phyloP scores from a whole-genome alignment of 2,329 filamentous ascomycete genomes.

The Diplocarpon mali region DNA sequence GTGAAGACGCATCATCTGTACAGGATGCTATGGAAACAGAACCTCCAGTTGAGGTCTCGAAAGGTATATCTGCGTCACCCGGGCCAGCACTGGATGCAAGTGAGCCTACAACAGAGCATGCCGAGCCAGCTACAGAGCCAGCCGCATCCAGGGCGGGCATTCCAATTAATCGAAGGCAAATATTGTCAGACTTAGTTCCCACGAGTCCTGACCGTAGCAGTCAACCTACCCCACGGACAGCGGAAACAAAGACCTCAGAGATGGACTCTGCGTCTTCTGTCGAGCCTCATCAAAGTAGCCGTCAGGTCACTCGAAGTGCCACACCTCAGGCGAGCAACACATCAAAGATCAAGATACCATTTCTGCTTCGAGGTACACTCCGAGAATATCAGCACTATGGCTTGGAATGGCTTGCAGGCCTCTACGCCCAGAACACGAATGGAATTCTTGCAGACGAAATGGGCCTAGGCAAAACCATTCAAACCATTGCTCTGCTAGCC shows the following conservation, averaged over 20 bases:
- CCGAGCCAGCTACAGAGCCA: neutral
- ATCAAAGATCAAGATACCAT: constrained; percentile 62
- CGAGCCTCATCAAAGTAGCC: constrained; percentile 23
- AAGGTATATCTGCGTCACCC: neutral
- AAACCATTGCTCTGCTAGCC: constrained; percentile 88
- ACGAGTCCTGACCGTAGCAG: constrained; percentile 28
- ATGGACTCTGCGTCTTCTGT: constrained; percentile 27
- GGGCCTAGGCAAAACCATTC: constrained; percentile 96
- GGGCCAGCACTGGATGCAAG: neutral
- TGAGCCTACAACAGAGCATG: neutral
- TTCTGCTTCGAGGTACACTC: constrained; percentile 74
- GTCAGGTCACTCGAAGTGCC: constrained; percentile 28
- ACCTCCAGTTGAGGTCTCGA: neutral
- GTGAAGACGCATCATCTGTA: neutral
- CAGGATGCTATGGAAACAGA: neutral
- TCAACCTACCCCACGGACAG: constrained; percentile 29
- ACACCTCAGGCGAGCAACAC: constrained; percentile 30
- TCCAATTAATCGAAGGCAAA: constrained; percentile 7
- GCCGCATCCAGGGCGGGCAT: neutral
- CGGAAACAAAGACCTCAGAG: constrained; percentile 26
- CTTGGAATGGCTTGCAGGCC: constrained; percentile 89
- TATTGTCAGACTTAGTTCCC: constrained; percentile 10
- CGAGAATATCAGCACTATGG: constrained; percentile 95
- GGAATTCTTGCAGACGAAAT: constrained; percentile 97
- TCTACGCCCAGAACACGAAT: constrained; percentile 88